Evolutionary conservation across 2,329 filamentous ascomycete genomes (phyloP).

Genomic region (Lasiodiplodia sp.): DNA sequence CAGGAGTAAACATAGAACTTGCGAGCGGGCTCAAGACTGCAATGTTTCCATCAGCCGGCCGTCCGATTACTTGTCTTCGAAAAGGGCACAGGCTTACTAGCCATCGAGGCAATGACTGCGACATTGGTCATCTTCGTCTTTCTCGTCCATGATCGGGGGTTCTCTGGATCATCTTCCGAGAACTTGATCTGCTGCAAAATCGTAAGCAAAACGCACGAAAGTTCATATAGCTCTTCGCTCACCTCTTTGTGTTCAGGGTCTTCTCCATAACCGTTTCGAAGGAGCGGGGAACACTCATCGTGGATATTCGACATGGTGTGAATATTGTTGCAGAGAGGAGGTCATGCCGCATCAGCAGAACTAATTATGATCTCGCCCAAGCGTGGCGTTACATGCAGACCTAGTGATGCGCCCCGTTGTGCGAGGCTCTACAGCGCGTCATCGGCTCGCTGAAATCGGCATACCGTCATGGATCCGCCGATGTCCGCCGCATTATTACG

Average conservation of each 20-base stretch:
- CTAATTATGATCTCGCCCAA: background rate
- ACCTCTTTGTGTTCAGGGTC: conserved; percentile 44
- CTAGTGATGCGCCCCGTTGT: background rate
- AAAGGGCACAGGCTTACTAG: conserved; percentile 40
- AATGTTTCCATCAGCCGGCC: conserved; percentile 13
- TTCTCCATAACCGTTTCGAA: conserved; percentile 45
- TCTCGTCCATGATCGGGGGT: conserved; percentile 56
- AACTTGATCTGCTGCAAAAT: conserved; percentile 42
- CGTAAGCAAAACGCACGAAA: conserved; percentile 32
- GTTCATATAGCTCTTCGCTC: background rate
- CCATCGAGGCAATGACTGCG: conserved; percentile 59
- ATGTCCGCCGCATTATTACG: background rate
- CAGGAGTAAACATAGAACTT: conserved; percentile 60
- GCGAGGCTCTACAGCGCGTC: conserved; percentile 13
- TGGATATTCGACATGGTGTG: conserved; percentile 23
- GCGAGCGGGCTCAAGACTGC: conserved; percentile 56
- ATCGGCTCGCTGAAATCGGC: conserved; percentile 1
- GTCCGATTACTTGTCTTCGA: background rate
- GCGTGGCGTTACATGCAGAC: conserved; percentile 1
- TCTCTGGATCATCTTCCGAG: conserved; percentile 48
- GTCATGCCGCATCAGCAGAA: background rate
- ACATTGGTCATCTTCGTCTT: conserved; percentile 58
- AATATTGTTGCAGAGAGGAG: background rate
- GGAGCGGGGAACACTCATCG: conserved; percentile 50
- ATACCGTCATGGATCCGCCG: conserved; percentile 19